Base-by-base conservation (phyloP, 75 land plant species). In the Sequoia sempervirens region DNA sequence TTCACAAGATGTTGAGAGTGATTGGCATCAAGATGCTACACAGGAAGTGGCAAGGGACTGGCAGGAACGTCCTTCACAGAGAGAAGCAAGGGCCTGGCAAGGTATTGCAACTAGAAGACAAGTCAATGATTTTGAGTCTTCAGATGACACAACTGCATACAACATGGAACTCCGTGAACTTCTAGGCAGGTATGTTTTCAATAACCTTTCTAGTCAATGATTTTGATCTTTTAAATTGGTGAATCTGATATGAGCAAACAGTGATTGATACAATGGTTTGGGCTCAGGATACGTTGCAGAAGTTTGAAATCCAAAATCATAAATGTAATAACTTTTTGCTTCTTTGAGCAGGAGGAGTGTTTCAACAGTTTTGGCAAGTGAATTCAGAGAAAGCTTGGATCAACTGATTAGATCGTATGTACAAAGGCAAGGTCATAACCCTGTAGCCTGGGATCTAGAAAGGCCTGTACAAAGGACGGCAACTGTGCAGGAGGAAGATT, bases 121-220 rank as follows among this genome's bases (percentile, higher is more conserved):
- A 80, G 81, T 88, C 58, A 89, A 79, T 45, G 85, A 91, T 83
- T 93, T 91, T 85, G 90, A 90, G 38, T 91, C 92, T 41, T 90
- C 95, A 54, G 98, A 91, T 84, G 99, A 97, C 83, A 92, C 96
- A 58, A 94, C 86, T 85, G 96, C 92, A 73, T 94, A 97, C 84
- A 94, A 93, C 81, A 94, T 94, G 97, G 99, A 97, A 85, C 99
- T 97, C 43, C 92, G 94, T 58, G 99, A 97, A 83, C 94, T 97
- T 26, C 90, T 97, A 20, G 95, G 99, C 86, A 89, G 99, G 99
- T 95, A 61, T 28, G 84, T 83, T 83, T 47, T 50, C 40, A 78
- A 45, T 15, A 26, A 45, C 46, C 20, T 78, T 8, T 78, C 0
- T 78, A n/a, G 46, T n/a, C 47, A 78, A 13, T 43, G 28, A 75